These are phyloP conservation scores for Galerina sulciceps DNA, from an alignment of 768 basidiomycete species.

Conservation along the genomic window DNA sequence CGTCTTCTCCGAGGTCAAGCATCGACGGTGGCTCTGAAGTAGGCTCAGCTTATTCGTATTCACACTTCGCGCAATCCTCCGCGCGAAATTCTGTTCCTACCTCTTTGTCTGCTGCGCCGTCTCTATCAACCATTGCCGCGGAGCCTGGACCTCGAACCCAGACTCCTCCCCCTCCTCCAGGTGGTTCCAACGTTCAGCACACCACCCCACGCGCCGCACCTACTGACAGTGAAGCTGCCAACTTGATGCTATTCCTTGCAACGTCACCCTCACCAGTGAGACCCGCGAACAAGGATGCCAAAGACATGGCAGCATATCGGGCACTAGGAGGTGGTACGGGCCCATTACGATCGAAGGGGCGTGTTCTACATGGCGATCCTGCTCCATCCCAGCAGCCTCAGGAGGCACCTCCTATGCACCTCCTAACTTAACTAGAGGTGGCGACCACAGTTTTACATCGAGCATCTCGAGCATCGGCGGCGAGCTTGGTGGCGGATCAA, in stretches of 20 bases:
- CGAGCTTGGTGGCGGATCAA: constrained; percentile 27
- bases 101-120: constrained; percentile 45
- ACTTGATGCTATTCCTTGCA: constrained; percentile 82
- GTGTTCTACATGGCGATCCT: constrained; percentile 56
- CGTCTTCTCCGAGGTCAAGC: constrained; percentile 73
- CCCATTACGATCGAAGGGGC: constrained; percentile 60
- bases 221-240: constrained; percentile 86
- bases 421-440: constrained; percentile 33
- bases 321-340: constrained; percentile 50
- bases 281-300: constrained; percentile 53
- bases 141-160: constrained; percentile 37
- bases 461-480: constrained; percentile 45
- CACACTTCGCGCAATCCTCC: constrained; percentile 72
- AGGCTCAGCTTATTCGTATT: constrained; percentile 62
- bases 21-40: constrained; percentile 66
- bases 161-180: constrained; percentile 37
- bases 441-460: constrained; percentile 47
- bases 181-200: constrained; percentile 29
- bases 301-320: constrained; percentile 61
- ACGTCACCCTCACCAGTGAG: constrained; percentile 85
- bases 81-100: constrained; percentile 50
- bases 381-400: constrained; percentile 20
- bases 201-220: constrained; percentile 55
- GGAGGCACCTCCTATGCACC: constrained; percentile 21
- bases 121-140: constrained; percentile 31